phyloP scores from a whole-genome alignment of 768 basidiomycete genomes.

The Mycena metata region DNA sequence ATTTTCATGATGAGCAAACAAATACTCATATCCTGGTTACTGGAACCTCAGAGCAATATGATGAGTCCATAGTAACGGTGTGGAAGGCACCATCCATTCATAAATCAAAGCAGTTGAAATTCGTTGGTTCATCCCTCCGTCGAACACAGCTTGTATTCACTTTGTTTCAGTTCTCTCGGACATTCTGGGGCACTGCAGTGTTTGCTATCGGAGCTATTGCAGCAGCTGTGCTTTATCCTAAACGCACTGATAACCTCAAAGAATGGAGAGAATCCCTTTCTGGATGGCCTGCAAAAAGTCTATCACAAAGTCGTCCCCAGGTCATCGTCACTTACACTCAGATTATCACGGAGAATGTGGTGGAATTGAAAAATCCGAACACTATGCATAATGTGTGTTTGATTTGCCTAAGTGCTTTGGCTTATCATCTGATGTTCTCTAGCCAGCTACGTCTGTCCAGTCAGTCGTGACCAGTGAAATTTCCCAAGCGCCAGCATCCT shows the following conservation, averaged over 20 bases:
- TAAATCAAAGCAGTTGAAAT: background rate
- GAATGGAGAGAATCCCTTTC: background rate
- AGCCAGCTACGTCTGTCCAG: no score
- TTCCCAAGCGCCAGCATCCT: no score
- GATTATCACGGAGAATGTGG: background rate
- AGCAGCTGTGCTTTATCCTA: no score
- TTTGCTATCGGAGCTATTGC: no score
- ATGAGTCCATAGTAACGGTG: background rate
- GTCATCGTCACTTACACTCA: background rate
- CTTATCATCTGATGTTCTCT: background rate
- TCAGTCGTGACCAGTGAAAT: no score
- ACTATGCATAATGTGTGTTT: background rate
- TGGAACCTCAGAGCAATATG: slow-evolving; percentile 1
- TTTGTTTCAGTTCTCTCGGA: background rate
- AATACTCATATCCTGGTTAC: background rate
- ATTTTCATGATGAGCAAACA: background rate
- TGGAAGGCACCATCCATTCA: background rate
- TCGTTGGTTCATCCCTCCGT: background rate
- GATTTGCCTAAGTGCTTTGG: background rate
- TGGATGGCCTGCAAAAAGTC: background rate
- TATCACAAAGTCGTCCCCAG: background rate
- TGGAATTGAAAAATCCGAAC: background rate
- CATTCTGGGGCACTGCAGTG: no score
- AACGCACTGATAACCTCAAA: no score
- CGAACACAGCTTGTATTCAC: background rate